Conservation (phyloP, 306 rosid genomes). For the Lathyrus aphaca region DNA sequence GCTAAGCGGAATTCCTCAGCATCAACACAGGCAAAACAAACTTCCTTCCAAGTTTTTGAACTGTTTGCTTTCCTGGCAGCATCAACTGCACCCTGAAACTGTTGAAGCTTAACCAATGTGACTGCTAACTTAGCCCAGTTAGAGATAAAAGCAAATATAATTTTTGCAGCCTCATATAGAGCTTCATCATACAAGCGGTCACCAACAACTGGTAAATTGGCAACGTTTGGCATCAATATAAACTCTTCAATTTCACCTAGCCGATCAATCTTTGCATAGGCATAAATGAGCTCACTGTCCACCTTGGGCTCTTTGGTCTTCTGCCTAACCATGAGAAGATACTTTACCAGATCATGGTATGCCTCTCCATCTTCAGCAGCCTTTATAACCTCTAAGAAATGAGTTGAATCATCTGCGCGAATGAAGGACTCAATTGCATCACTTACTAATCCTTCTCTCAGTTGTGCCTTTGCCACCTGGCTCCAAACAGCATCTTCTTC, state of each 20-base stretch:
- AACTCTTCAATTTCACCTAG: constrained; percentile 91
- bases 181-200: constrained; percentile 92
- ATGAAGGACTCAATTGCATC: constrained; percentile 97
- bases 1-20: constrained; percentile 96
- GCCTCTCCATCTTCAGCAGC: constrained; percentile 82
- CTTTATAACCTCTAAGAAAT: constrained; percentile 86
- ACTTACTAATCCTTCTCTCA: constrained; percentile 86
- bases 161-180: constrained; percentile 89
- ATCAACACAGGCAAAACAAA: constrained; percentile 96
- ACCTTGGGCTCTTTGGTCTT: constrained; percentile 89
- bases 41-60: constrained; percentile 97
- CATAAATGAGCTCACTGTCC: constrained; percentile 94
- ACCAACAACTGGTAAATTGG: constrained; percentile 86
- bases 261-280: constrained; percentile 92
- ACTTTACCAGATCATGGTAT: constrained; percentile 85
- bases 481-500: constrained; percentile 99
- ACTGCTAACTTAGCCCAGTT: constrained; percentile 94
- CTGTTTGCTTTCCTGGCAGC: constrained; percentile 98
- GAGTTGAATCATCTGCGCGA: constrained; percentile 84
- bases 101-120: constrained; percentile 82
- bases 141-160: constrained; percentile 81
- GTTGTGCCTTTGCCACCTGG: constrained; percentile 95
- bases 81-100: constrained; percentile 97
- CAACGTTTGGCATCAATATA: constrained; percentile 95
- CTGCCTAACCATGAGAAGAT: constrained; percentile 93